Evolutionary conservation across 352 stramenopile genomes (phyloP).

Genomic region (Phytophthora parvispora): DNA sequence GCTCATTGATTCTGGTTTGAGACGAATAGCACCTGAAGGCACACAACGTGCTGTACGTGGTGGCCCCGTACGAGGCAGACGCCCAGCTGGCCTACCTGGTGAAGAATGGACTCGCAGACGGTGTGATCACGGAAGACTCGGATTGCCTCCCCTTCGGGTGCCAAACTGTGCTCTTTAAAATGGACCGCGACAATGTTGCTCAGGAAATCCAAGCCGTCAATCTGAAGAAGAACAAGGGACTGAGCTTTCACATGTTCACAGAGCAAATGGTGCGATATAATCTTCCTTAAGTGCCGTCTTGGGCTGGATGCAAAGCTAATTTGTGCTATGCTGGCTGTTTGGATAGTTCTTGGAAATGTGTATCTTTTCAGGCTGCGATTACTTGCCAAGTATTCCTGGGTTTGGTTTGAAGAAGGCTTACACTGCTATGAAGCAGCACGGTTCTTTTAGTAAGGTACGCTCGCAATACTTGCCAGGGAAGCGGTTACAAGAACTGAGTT

Average conservation of each 20-base stretch:
- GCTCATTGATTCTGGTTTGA: conserved; percentile 3
- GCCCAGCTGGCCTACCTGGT: conserved; percentile 96
- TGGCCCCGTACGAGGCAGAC: conserved; percentile 98
- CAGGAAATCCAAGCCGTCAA: conserved; percentile 86
- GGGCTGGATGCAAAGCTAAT: neutral
- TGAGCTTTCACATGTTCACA: conserved; percentile 86
- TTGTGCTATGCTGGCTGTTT: neutral
- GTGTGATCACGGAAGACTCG: conserved; percentile 97
- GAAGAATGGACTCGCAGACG: conserved; percentile 85
- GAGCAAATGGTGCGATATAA: conserved; percentile 77
- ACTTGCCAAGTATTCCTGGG: conserved; percentile 81
- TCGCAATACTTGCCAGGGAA: neutral
- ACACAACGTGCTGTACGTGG: conserved; percentile 90
- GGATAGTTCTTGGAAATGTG: conserved; percentile 91
- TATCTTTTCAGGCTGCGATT: conserved; percentile 94
- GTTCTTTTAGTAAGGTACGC: conserved; percentile 66
- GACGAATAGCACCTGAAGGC: conserved; percentile 57
- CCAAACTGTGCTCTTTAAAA: conserved; percentile 95
- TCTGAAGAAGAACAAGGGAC: conserved; percentile 77
- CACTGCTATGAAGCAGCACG: conserved; percentile 76
- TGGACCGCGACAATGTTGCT: conserved; percentile 90
- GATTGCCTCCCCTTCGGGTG: conserved; percentile 96
- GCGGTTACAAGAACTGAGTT: neutral
- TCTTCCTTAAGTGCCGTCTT: neutral
- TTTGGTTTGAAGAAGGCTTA: conserved; percentile 90